phyloP scores from a whole-genome alignment of 805 yeast genomes.

The Starmerella stigmatis region DNA sequence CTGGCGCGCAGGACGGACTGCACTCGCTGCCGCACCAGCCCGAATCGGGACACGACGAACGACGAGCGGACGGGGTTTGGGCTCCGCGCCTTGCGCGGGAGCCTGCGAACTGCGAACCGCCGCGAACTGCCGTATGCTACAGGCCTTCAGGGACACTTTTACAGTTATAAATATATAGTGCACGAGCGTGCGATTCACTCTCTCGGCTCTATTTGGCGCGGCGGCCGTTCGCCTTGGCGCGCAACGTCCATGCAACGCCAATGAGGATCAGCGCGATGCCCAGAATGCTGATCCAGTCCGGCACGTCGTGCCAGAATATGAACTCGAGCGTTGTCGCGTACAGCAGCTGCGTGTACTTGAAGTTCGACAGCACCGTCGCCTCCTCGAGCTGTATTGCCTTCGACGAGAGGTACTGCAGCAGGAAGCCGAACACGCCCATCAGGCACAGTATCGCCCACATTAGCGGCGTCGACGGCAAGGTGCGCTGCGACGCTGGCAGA shows the following conservation, averaged over 20 bases:
- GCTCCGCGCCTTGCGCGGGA: no score
- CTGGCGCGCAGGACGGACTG: no score
- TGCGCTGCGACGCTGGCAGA: slow-evolving; percentile 3
- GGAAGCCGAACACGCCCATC: slow-evolving; percentile 69
- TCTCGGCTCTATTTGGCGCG: not conserved
- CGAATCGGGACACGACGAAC: no score
- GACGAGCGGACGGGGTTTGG: no score
- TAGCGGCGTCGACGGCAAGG: slow-evolving; percentile 4
- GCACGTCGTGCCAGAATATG: slow-evolving; percentile 59
- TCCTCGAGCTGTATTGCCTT: slow-evolving; percentile 74
- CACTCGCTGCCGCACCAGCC: no score
- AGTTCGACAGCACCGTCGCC: slow-evolving; percentile 66
- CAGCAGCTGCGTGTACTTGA: slow-evolving; percentile 65
- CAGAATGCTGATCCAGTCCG: slow-evolving; percentile 53
- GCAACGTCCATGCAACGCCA: slow-evolving; percentile 16
- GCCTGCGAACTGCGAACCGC: no score
- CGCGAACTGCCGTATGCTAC: no score
- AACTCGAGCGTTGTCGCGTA: slow-evolving; percentile 72
- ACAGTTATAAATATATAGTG: no score
- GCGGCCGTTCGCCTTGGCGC: slow-evolving; percentile 1
- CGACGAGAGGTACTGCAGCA: slow-evolving; percentile 68
- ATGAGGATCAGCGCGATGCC: slow-evolving; percentile 60
- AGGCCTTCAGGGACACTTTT: no score
- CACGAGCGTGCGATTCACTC: not conserved
- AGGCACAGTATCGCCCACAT: slow-evolving; percentile 49